Evolutionary conservation across 352 stramenopile genomes (phyloP).

Genomic region (Globisporangium paddicum): DNA sequence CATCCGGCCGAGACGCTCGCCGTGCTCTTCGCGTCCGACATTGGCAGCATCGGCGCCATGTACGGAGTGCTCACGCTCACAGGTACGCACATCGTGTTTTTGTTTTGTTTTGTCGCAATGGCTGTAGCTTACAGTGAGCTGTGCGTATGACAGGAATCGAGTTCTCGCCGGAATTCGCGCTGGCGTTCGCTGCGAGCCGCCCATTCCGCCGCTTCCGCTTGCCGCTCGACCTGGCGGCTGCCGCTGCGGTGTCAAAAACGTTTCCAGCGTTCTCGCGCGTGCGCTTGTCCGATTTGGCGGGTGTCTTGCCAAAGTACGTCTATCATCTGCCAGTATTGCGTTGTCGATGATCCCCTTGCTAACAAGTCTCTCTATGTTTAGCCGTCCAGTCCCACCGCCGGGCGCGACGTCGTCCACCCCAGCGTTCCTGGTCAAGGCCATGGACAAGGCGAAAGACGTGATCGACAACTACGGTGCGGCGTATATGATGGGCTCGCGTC

Average conservation of each 20-base stretch:
- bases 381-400: constrained; percentile 15
- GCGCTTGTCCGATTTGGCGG: constrained; percentile 58
- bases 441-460: constrained; percentile 66
- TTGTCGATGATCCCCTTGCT: neutral
- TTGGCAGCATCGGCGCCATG: constrained; percentile 73
- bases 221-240: constrained; percentile 66
- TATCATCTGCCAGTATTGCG: neutral
- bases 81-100: constrained; percentile 7
- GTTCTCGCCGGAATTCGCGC: constrained; percentile 83
- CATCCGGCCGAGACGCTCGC: constrained; percentile 70
- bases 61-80: constrained; percentile 65
- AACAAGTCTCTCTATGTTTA: constrained; percentile 1
- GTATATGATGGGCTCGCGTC: constrained; percentile 87
- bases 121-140: neutral
- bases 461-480: constrained; percentile 85
- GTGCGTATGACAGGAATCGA: constrained; percentile 27
- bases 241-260: constrained; percentile 57
- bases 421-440: constrained; percentile 50
- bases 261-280: constrained; percentile 74
- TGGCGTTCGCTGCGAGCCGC: constrained; percentile 79
- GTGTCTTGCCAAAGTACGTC: constrained; percentile 50
- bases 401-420: constrained; percentile 12
- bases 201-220: constrained; percentile 79
- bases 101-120: neutral
- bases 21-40: constrained; percentile 78